phyloP scores from a whole-genome alignment of 192 early-diverging fungal species.

The Coemansia asiatica region DNA sequence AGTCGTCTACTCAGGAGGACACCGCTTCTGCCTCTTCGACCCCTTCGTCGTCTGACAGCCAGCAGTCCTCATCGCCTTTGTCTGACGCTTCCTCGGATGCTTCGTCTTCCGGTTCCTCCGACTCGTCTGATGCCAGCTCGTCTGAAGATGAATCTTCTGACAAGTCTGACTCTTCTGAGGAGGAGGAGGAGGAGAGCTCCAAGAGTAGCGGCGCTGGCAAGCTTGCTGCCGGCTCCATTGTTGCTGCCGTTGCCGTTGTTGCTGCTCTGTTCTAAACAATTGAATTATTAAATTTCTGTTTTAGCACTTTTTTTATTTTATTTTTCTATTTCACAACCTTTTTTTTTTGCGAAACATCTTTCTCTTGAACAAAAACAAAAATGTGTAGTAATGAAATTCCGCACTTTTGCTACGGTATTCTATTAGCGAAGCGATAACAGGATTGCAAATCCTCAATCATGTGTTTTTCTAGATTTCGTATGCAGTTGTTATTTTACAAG shows the following conservation, averaged over 20 bases:
- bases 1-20: constrained; percentile 8
- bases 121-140: neutral
- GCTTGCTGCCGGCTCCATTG: constrained; percentile 28
- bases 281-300: no score
- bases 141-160: neutral
- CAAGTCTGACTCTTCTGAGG: constrained; percentile 9
- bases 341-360: no score
- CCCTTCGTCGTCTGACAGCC: neutral
- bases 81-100: constrained; percentile 3
- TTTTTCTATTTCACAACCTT: no score
- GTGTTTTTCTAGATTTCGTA: no score
- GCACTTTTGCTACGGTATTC: no score
- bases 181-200: neutral
- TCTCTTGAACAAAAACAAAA: no score
- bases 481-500: no score
- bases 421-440: no score
- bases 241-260: constrained; percentile 30
- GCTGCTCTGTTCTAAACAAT: constrained; percentile 50
- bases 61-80: neutral
- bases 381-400: no score
- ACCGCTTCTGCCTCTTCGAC: neutral
- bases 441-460: no score
- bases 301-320: no score
- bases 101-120: constrained; percentile 1
- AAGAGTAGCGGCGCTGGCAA: constrained; percentile 27